Evolutionary conservation across 768 basidiomycete species (phyloP), one percentile per base, ranked within the genome.

Genomic region (Tubosaeta brunneosetosa): DNA sequence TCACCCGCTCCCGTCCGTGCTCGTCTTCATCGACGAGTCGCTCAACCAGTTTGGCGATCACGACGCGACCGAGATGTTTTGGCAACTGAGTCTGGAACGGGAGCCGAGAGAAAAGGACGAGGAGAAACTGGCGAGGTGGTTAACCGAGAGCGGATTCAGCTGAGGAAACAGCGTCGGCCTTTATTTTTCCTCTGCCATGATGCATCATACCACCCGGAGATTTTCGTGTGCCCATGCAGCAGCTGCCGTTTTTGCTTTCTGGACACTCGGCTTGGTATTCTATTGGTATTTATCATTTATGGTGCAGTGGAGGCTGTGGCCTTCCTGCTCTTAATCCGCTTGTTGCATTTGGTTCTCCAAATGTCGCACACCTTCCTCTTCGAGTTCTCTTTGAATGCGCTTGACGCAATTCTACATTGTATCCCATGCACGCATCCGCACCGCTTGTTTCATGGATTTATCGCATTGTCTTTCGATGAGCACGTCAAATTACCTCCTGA

Each of bases 61-160:
- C 49, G 71, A 73, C 33, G 55, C 61, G 9, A 60, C 64, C 42
- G 66, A 74, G 43, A 48, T 65, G 25, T 62, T 73, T 45, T 83
- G 80, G 70, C 71, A 76, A 46, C 57, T 80, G 25, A 78, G 77
- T 51, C 52, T 80, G 43, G 69, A 73, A 47, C 61, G 79, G n/a
- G 81, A 83, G 55, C 81, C 81, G 9, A 68, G 77, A 34, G 82
- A 83, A 61, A 71, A 68, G 43, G 81, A 82, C 42, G 77, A 79
- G 40, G 81, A 80, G 52, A 74, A 68, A 60, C 68, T 80, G 65
- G 73, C 71, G 40, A 68, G 66, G 48, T 60, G 71, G 56, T 52
- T 75, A 51, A 65, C 69, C 17, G 74, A 75, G 31, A 73, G 70
- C 33, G 73, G 73, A 0, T 76, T 76, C 52, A 49, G 66, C 51